Conservation (phyloP, 2,329 filamentous ascomycete species). For the Aureobasidium sp. region DNA sequence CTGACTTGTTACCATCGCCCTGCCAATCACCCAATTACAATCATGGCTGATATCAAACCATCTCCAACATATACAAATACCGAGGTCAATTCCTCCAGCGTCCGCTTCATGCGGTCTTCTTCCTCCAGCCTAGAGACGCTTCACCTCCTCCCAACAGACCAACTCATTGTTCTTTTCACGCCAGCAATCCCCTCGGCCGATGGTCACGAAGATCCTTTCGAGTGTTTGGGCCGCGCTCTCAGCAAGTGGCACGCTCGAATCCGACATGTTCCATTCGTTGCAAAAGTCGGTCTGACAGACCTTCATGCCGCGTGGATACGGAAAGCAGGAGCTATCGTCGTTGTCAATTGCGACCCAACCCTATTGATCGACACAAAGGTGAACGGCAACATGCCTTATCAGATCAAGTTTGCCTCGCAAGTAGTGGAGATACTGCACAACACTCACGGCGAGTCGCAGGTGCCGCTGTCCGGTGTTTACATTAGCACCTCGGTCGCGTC, state of each 20-base stretch:
- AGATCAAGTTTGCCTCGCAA: constrained; percentile 20
- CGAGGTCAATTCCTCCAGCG: not conserved
- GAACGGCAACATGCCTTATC: constrained; percentile 16
- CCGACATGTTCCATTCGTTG: constrained; percentile 64
- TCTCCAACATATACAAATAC: not conserved
- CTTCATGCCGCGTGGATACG: constrained; percentile 56
- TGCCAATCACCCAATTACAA: not conserved
- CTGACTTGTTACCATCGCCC: not conserved
- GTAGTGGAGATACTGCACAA: not conserved
- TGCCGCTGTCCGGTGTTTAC: not conserved
- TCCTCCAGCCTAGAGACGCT: not conserved
- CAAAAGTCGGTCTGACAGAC: constrained; percentile 53
- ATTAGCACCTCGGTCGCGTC: not conserved
- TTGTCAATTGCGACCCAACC: constrained; percentile 44
- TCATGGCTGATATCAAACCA: constrained; percentile 2
- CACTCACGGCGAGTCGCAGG: not conserved
- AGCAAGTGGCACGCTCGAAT: constrained; percentile 52
- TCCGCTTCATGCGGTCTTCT: constrained; percentile 6
- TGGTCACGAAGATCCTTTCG: constrained; percentile 56
- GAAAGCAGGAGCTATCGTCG: constrained; percentile 51
- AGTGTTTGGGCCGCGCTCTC: constrained; percentile 58
- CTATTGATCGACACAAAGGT: constrained; percentile 29
- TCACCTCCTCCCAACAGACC: constrained; percentile 27
- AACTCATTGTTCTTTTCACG: constrained; percentile 39
- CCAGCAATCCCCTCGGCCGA: constrained; percentile 26